phyloP scores from a whole-genome alignment of 108 stramenopile species.

The Pseudonitzschia multiseries region DNA sequence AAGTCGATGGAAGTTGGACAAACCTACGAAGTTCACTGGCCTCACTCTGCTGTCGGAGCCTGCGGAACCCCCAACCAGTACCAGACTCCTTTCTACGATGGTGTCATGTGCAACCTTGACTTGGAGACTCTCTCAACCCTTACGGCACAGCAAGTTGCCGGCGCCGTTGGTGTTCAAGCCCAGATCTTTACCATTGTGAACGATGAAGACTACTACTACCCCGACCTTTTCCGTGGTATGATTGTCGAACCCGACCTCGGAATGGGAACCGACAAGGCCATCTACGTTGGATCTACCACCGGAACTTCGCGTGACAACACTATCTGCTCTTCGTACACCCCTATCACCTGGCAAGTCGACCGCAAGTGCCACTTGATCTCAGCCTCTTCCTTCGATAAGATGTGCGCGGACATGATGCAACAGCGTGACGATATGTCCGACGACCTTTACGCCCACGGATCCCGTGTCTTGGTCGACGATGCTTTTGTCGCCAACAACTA shows the following conservation, averaged over 20 bases:
- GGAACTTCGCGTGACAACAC: constrained; percentile 48
- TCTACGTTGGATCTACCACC: constrained; percentile 72
- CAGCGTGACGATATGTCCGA: constrained; percentile 66
- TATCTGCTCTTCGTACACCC: constrained; percentile 60
- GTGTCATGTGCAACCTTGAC: constrained; percentile 45
- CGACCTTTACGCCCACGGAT: constrained; percentile 66
- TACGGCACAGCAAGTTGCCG: constrained; percentile 18
- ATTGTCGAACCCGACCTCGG: constrained; percentile 36
- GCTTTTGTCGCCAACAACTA: constrained; percentile 46
- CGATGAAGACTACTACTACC: constrained; percentile 49
- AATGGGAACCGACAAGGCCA: constrained; percentile 40
- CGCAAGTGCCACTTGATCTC: constrained; percentile 71
- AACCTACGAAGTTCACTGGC: constrained; percentile 71
- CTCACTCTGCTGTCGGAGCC: constrained; percentile 45
- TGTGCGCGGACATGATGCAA: constrained; percentile 61
- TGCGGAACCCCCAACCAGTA: constrained; percentile 49
- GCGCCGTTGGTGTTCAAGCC: constrained; percentile 53
- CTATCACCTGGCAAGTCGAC: constrained; percentile 78
- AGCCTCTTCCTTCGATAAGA: constrained; percentile 71
- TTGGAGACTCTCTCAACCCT: background rate
- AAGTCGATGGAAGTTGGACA: constrained; percentile 51
- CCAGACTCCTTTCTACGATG: constrained; percentile 55
- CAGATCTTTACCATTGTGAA: constrained; percentile 66
- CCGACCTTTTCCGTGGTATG: constrained; percentile 48
- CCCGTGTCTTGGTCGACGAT: constrained; percentile 53